Evolutionary conservation across 2,329 filamentous ascomycete genomes (phyloP), one percentile per base, ranked within the genome.

Genomic region (Alternaria sp.): DNA sequence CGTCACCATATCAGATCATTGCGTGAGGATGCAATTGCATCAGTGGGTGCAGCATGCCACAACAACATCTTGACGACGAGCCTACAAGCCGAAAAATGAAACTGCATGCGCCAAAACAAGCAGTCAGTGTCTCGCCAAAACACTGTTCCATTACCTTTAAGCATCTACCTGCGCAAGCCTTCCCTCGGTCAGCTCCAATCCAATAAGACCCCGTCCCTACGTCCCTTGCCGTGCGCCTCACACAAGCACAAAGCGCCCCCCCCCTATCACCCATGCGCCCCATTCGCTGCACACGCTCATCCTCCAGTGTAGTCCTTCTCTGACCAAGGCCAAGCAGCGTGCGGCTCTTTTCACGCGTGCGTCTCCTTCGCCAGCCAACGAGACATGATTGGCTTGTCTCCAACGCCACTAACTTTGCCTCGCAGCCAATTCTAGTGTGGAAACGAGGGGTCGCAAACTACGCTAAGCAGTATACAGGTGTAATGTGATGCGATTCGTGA

Each of bases 351-450:
- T 26, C 28, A 24, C 11, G 8, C 23, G 21, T 37, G 44, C 23
- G 51, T 24, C 26, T 34, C 21, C 31, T 28, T 3, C 23, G 5
- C 2, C 4, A 10, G 17, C 5, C 28, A 10, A 41, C 7, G 40
- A 7, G 13, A 11, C 8, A 34, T 53, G 54, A 57, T 57, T 57
- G 49, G 54, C 33, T 5, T 3, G 2, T 1, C 9, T 7, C 21
- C 28, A 48, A 54, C 50, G 54, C 54, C 54, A 54, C 54, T 57
- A 57, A 57, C 54, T 57, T 57, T 54, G 41, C 14, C 41, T 13
- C n/a, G 17, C 33, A 45, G 42, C 54, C 54, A 57, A 53, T 57
- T 46, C 50, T 46, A 14, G 11, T 53, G 28, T 31, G 6, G 24
- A 33, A 28, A 48, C n/a, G n/a, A 26, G 23, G 28, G 41, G 34